These are phyloP conservation scores for Colletotrichum godetiae DNA, from an alignment of 2,329 filamentous ascomycete genomes.

Conservation along the genomic window DNA sequence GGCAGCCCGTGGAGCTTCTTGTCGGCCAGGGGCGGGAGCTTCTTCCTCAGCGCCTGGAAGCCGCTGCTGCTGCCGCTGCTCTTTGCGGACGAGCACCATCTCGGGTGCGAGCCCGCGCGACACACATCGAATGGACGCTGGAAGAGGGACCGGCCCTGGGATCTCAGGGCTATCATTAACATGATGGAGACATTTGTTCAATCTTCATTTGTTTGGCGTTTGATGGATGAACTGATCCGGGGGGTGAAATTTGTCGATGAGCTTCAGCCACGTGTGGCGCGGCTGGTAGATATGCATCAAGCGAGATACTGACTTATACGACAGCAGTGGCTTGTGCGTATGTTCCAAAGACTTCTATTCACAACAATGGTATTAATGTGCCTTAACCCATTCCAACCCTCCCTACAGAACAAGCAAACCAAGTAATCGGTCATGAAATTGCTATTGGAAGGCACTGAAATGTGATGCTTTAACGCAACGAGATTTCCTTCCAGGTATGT, in stretches of 20 bases:
- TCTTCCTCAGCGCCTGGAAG: conserved; percentile 34
- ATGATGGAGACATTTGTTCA: conserved; percentile 22
- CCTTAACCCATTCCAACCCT: too few relatives aligned
- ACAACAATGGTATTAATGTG: background rate
- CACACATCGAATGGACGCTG: conserved; percentile 9
- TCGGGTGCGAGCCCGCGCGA: conserved; percentile 1
- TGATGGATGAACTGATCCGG: conserved; percentile 16
- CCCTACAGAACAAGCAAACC: too few relatives aligned
- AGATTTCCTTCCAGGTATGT: background rate
- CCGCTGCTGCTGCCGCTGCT: conserved; percentile 5
- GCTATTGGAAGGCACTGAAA: background rate
- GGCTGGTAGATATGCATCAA: conserved; percentile 14
- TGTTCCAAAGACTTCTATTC: background rate
- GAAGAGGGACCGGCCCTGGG: conserved; percentile 4
- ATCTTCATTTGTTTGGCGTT: background rate
- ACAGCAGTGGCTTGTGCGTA: background rate
- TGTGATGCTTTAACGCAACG: background rate
- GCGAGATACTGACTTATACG: conserved; percentile 16
- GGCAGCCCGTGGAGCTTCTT: conserved; percentile 52
- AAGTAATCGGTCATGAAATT: background rate
- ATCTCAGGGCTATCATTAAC: conserved; percentile 25
- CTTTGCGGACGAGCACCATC: conserved; percentile 32
- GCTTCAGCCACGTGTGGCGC: conserved; percentile 35
- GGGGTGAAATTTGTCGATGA: conserved; percentile 34
- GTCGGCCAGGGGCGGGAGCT: conserved; percentile 31